A percentile compares a stretch with the other conserved stretches of the same genome.
phyloP scores from a whole-genome alignment of 208 protist genomes.

The Endotrypanum monterogeii region DNA sequence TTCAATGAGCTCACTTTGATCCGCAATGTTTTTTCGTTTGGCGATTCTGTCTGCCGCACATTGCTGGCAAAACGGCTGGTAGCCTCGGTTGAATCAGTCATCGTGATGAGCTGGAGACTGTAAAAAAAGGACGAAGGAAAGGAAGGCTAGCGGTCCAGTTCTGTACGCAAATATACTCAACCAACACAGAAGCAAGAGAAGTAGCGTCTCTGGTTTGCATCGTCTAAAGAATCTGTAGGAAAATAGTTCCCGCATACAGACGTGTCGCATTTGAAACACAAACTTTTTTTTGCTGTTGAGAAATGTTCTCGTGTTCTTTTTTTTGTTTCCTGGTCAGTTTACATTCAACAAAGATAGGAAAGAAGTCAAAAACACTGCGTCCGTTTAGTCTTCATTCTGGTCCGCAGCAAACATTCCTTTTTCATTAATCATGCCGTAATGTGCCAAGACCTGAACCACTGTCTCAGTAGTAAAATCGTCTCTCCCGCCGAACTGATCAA shows the following conservation, averaged over 20 bases:
- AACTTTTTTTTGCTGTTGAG: not conserved
- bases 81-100: conserved; percentile 34
- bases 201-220: not conserved
- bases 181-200: conserved; percentile 20
- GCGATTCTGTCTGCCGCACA: conserved; percentile 44
- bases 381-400: conserved; percentile 61
- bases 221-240: not conserved
- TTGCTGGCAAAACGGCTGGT: conserved; percentile 49
- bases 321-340: not conserved
- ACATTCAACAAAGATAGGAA: not conserved
- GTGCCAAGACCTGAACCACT: conserved; percentile 60
- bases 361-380: not conserved
- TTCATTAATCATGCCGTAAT: conserved; percentile 89
- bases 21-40: conserved; percentile 47
- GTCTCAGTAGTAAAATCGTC: conserved; percentile 88
- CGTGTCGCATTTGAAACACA: not conserved
- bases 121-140: conserved; percentile 3
- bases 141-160: not conserved
- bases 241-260: not conserved
- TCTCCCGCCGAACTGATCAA: conserved; percentile 91
- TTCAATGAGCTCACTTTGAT: conserved; percentile 70
- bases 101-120: conserved; percentile 16
- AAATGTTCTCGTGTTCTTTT: conserved; percentile 5
- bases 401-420: conserved; percentile 91
- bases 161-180: not conserved